Conservation (phyloP, 192 early-diverging fungal genomes). For the Entomortierella parvispora region DNA sequence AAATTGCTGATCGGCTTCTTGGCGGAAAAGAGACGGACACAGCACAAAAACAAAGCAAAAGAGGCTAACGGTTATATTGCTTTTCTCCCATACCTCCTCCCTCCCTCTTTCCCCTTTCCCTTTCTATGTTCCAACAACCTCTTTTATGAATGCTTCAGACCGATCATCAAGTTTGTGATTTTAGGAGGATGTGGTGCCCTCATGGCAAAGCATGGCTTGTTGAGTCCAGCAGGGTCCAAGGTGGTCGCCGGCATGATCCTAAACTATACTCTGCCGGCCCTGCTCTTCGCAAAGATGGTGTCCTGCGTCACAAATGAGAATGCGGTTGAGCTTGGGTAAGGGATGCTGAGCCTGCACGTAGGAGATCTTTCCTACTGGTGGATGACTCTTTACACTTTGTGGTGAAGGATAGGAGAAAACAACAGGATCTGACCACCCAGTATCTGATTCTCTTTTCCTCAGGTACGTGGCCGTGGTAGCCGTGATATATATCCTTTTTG, state of each 20-base stretch:
- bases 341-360: no score
- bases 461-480: slow-evolving; percentile 26
- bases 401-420: background rate
- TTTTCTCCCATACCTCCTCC: background rate
- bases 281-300: slow-evolving; percentile 48
- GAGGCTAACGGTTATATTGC: background rate
- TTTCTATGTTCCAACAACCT: background rate
- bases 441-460: background rate
- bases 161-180: slow-evolving; percentile 48
- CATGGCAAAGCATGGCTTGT: slow-evolving; percentile 47
- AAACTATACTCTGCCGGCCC: slow-evolving; percentile 43
- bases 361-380: no score
- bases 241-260: slow-evolving; percentile 40
- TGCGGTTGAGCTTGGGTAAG: slow-evolving; percentile 28
- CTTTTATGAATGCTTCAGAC: slow-evolving; percentile 11
- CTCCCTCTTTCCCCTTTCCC: background rate
- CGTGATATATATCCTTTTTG: slow-evolving; percentile 18
- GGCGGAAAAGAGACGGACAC: background rate
- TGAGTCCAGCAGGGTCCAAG: slow-evolving; percentile 39
- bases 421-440: background rate
- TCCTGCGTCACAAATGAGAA: slow-evolving; percentile 28
- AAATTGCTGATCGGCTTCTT: background rate
- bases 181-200: slow-evolving; percentile 48
- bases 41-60: no score
- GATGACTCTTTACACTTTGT: no score